These are phyloP conservation scores for Nitzschia sp. DNA, from an alignment of 108 stramenopile genomes.

Conservation along the genomic window DNA sequence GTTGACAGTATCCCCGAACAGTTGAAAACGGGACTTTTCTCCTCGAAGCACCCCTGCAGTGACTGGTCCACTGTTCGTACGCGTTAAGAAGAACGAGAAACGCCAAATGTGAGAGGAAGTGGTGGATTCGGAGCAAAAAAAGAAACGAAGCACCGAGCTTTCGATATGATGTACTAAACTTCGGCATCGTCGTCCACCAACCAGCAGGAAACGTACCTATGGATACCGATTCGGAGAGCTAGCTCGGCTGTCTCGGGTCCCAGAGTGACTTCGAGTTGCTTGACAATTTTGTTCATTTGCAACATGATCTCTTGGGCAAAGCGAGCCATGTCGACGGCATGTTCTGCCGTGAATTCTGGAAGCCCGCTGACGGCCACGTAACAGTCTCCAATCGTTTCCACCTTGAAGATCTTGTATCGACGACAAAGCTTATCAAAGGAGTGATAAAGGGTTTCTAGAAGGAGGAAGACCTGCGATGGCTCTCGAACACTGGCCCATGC, in stretches of 20 bases:
- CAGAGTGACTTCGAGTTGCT: conserved; percentile 9
- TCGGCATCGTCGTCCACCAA: too few species aligned
- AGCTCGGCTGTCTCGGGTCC: conserved; percentile 18
- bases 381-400: conserved; percentile 26
- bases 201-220: too few species aligned
- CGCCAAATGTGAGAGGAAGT: too few species aligned
- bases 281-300: conserved; percentile 6
- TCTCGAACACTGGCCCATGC: conserved; percentile 24
- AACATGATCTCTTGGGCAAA: conserved; percentile 19
- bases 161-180: too few species aligned
- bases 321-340: conserved; percentile 24
- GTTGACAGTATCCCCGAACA: conserved; percentile 23
- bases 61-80: conserved; percentile 49
- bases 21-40: conserved; percentile 15
- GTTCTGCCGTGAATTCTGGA: conserved; percentile 14
- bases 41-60: conserved; percentile 43
- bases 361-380: conserved; percentile 26
- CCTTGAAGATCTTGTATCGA: conserved; percentile 17
- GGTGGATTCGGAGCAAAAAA: too few species aligned
- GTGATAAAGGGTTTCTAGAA: conserved; percentile 17
- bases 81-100: too few species aligned
- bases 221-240: conserved; percentile 9
- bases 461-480: conserved; percentile 19
- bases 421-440: conserved; percentile 11
- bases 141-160: too few species aligned